Conservation (phyloP, 768 basidiomycete genomes). For the Omphalotus guepiniiformis region DNA sequence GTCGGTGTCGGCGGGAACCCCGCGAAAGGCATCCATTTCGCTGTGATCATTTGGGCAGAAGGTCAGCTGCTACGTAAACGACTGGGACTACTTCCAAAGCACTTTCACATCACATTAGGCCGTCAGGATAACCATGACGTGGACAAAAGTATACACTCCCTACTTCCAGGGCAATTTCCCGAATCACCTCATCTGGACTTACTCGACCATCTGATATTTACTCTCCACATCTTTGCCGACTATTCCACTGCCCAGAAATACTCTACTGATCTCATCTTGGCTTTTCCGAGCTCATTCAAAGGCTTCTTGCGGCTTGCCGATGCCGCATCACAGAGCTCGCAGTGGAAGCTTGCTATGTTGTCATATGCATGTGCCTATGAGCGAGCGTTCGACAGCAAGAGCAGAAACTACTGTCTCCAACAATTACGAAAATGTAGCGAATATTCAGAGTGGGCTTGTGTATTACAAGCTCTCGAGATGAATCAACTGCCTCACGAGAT, state of each 20-base stretch:
- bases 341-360: conserved; percentile 51
- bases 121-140: conserved; percentile 35
- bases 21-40: conserved; percentile 33
- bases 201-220: conserved; percentile 45
- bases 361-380: conserved; percentile 46
- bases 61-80: conserved; percentile 48
- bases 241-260: conserved; percentile 31
- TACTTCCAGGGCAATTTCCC: conserved; percentile 34
- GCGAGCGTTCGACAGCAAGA: conserved; percentile 31
- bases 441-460: conserved; percentile 49
- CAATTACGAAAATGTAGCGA: conserved; percentile 40
- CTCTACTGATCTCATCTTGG: conserved; percentile 27
- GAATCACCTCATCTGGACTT: conserved; percentile 25
- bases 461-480: conserved; percentile 39
- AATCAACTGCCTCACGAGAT: conserved; percentile 33
- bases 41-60: conserved; percentile 51
- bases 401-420: conserved; percentile 39
- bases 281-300: conserved; percentile 31
- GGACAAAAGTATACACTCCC: conserved; percentile 44
- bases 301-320: conserved; percentile 52
- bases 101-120: conserved; percentile 55
- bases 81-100: conserved; percentile 43
- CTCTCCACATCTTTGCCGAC: conserved; percentile 34
- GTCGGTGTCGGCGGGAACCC: conserved; percentile 38
- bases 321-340: conserved; percentile 27